A percentile compares a stretch with the other conserved stretches of the same genome.
Evolutionary conservation across 257 asterid genomes (phyloP).

Genomic region (Leonotis leonurus): DNA sequence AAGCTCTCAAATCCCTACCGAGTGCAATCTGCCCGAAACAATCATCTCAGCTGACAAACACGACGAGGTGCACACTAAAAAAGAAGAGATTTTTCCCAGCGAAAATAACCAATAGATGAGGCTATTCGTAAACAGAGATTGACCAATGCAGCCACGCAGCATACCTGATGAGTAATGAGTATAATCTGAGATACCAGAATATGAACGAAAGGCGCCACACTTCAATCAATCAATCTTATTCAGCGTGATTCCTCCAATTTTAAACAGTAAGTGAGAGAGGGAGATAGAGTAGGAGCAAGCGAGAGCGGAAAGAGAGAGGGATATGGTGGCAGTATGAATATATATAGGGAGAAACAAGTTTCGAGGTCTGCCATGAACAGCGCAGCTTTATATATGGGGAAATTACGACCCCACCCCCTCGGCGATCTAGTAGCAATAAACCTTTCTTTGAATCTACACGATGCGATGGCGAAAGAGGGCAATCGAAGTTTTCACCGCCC

Average conservation of each 20-base stretch:
- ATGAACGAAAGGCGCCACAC: not conserved
- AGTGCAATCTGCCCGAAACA: constrained; percentile 2
- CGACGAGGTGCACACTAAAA: not conserved
- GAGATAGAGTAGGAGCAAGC: too few relatives aligned
- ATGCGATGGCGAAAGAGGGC: not conserved
- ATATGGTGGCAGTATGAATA: constrained; percentile 1
- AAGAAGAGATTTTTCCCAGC: not conserved
- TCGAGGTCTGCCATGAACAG: constrained; percentile 19
- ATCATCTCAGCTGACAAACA: constrained; percentile 10
- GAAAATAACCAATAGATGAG: not conserved
- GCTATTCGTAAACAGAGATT: not conserved
- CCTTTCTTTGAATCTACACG: too few relatives aligned
- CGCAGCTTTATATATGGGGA: constrained; percentile 20
- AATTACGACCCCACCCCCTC: constrained; percentile 23
- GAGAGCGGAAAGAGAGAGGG: not conserved
- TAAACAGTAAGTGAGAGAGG: not conserved
- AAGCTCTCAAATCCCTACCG: constrained; percentile 8
- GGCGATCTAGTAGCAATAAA: not conserved
- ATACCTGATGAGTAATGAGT: constrained; percentile 37
- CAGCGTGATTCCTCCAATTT: constrained; percentile 18
- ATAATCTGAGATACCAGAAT: constrained; percentile 4
- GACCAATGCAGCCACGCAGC: constrained; percentile 28
- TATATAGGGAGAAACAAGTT: constrained; percentile 8
- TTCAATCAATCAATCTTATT: not conserved
- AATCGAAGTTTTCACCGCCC: constrained; percentile 14